These are phyloP conservation scores for Scutellaria minor DNA, from an alignment of 257 asterid species.

Conservation along the genomic window DNA sequence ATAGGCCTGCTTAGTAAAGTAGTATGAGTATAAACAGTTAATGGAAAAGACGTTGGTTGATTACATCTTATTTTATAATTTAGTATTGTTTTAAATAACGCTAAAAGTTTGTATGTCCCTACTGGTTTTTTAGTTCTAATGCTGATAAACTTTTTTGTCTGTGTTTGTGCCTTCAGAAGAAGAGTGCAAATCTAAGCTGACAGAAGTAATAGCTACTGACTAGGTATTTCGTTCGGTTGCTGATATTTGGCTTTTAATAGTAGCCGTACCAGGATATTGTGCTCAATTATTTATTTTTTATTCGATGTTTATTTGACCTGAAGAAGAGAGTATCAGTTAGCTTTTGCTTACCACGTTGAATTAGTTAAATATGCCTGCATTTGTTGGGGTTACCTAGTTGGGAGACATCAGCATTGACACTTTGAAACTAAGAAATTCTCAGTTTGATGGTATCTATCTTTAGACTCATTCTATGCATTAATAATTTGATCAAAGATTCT, in stretches of 20 bases:
- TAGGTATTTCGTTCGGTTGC: constrained; percentile 44
- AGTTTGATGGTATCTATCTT: neutral
- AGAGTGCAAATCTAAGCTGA: constrained; percentile 49
- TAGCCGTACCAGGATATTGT: constrained; percentile 1
- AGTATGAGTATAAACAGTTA: too few species aligned
- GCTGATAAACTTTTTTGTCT: constrained; percentile 15
- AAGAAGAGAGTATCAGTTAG: neutral
- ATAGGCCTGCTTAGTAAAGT: too few species aligned
- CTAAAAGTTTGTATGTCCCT: too few species aligned
- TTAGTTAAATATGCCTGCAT: constrained; percentile 23
- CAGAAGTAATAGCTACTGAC: constrained; percentile 53
- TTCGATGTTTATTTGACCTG: constrained; percentile 27
- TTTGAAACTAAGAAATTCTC: constrained; percentile 2
- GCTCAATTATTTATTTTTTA: neutral
- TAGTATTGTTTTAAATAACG: too few species aligned
- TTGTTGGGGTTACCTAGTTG: constrained; percentile 19
- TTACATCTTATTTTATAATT: too few species aligned
- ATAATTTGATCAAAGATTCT: constrained; percentile 1
- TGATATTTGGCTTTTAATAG: constrained; percentile 18
- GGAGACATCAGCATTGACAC: constrained; percentile 6
- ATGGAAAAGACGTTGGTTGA: too few species aligned
- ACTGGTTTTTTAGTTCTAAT: too few species aligned
- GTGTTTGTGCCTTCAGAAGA: constrained; percentile 46
- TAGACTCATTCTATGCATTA: constrained; percentile 3
- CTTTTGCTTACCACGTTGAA: neutral